Percentiles rank a stretch among this genome's conserved stretches.
phyloP scores from a whole-genome alignment of 1,139 yeast genomes.

The Scheffersomyces quercinus region DNA sequence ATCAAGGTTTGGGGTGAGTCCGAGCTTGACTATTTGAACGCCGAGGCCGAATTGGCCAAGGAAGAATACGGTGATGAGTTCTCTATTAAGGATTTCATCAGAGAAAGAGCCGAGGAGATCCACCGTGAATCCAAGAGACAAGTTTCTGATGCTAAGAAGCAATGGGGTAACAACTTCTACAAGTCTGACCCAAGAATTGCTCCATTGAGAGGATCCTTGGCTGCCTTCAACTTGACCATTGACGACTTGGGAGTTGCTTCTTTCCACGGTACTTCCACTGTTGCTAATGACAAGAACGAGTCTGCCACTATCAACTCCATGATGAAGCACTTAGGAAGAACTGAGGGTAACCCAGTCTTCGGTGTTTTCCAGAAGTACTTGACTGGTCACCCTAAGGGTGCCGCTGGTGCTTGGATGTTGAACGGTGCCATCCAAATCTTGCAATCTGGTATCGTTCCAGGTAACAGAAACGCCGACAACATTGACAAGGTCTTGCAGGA shows the following conservation, averaged over 20 bases:
- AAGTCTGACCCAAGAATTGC: constrained; percentile 90
- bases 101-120: constrained; percentile 87
- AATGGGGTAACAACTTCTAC: constrained; percentile 96
- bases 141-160: constrained; percentile 83
- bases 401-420: constrained; percentile 99
- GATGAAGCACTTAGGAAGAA: constrained; percentile 94
- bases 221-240: constrained; percentile 86
- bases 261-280: constrained; percentile 99
- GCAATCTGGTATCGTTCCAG: constrained; percentile 94
- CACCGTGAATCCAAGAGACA: constrained; percentile 84
- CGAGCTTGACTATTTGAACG: constrained; percentile 60
- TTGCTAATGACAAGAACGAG: constrained; percentile 98
- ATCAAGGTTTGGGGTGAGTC: constrained; percentile 82
- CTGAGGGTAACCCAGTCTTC: constrained; percentile 95
- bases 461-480: constrained; percentile 98
- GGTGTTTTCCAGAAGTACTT: constrained; percentile 99
- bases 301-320: constrained; percentile 85
- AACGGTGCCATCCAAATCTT: constrained; percentile 96
- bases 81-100: constrained; percentile 54
- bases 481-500: constrained; percentile 81
- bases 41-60: constrained; percentile 57
- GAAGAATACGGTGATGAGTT: constrained; percentile 65
- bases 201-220: constrained; percentile 95
- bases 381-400: constrained; percentile 99
- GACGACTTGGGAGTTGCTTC: constrained; percentile 97